phyloP scores from a whole-genome alignment of 2,329 filamentous ascomycete species.

The Tolypocladium album region DNA sequence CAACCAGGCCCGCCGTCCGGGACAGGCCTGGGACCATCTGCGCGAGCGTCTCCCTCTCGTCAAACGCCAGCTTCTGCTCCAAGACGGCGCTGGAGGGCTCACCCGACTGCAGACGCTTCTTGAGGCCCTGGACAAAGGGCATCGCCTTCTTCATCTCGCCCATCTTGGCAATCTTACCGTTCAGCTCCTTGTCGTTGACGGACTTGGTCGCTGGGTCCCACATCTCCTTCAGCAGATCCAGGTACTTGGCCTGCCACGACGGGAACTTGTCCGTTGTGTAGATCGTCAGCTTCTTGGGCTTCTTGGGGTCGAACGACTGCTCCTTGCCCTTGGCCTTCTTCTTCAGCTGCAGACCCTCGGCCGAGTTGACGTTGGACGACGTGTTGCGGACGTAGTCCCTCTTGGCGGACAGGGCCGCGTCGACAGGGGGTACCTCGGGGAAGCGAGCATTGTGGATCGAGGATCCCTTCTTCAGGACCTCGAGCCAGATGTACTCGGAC shows the following conservation, averaged over 20 bases:
- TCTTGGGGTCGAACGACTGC: constrained; percentile 74
- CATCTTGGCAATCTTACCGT: constrained; percentile 68
- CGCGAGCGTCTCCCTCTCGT: constrained; percentile 64
- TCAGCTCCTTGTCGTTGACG: constrained; percentile 72
- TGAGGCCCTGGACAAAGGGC: constrained; percentile 85
- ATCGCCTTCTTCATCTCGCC: constrained; percentile 95
- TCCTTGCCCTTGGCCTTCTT: constrained; percentile 90
- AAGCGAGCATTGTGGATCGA: constrained; percentile 65
- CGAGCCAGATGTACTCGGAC: constrained; percentile 88
- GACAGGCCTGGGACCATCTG: constrained; percentile 75
- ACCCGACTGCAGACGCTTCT: constrained; percentile 68
- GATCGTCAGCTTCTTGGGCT: constrained; percentile 84
- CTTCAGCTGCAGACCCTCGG: constrained; percentile 75
- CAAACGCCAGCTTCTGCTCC: constrained; percentile 75
- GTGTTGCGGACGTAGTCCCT: constrained; percentile 71
- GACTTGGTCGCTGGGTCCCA: constrained; percentile 52
- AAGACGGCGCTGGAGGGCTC: constrained; percentile 60
- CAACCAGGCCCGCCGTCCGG: constrained; percentile 58
- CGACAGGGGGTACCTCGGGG: constrained; percentile 48
- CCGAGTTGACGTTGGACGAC: constrained; percentile 65
- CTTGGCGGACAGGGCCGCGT: constrained; percentile 62
- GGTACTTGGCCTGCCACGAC: constrained; percentile 83
- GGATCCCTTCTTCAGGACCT: constrained; percentile 67
- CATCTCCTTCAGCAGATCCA: constrained; percentile 63
- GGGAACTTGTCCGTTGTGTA: constrained; percentile 75